Evolutionary conservation across 208 protist genomes (phyloP), one percentile per base, ranked within the genome.

Genomic region (Novymonas esmeraldas): DNA sequence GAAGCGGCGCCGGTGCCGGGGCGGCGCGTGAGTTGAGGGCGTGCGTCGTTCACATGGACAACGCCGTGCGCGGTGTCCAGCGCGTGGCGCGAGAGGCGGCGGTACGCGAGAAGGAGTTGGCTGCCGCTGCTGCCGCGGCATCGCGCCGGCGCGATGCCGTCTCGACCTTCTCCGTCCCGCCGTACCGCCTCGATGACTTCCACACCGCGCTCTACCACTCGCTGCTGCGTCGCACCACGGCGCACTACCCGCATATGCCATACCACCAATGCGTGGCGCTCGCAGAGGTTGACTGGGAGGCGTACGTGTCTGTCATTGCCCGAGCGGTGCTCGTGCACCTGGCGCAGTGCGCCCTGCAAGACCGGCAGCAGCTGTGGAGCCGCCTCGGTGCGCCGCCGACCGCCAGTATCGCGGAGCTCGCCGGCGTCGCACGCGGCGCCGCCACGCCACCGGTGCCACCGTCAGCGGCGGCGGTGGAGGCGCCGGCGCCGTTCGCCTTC

Each of bases 231-330:
- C 55, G 51, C 26, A 56, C 89, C 11, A 57, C 73, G 29, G 44
- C 55, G 24, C 50, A 79, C 62, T 52, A 64, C 26, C 18, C 48
- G 7, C 51, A 79, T 22, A 76, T 76, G 61, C 70, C 76, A 11
- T 64, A 83, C 22, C 67, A 84, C 26, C 76, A 79, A 46, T 84
- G 60, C 50, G 76, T 90, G 38, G 73, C 81, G 24, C 57, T 91
- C 18, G 38, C 29, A 2, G 73, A 70, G 51, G 69, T 96, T 2
- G 82, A 85, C 59, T 94, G 84, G 81, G 78, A 84, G 64, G 72
- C 86, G 58, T 96, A 92, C 67, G 68, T 93, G 7, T 76, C 76
- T 34, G 39, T 75, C 11, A 68, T 92, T 28, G 84, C 85, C 3
- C 65, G 78, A 22, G 61, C 71, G 13, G 77, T 68, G 9, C 50